Percentiles rank a stretch among this genome's conserved stretches.
Conservation (phyloP, 805 yeast species). For the Ogataea angusta region DNA sequence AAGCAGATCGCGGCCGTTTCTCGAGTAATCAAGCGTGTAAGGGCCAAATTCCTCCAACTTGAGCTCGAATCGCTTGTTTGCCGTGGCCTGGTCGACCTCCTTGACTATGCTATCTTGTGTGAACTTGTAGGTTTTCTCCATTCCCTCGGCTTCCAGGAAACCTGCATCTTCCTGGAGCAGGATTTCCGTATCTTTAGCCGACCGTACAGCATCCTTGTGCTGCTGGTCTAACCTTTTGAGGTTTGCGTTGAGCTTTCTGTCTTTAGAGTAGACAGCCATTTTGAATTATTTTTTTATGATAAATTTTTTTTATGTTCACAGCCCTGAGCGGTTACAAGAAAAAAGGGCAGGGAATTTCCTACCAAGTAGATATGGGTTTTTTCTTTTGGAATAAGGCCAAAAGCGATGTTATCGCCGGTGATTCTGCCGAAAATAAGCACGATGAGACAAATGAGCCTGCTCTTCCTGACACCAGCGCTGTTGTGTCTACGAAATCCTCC, state of each 20-base stretch:
- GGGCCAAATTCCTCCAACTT: constrained; percentile 82
- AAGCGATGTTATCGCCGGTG: not conserved
- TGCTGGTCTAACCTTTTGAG: constrained; percentile 66
- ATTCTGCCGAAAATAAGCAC: not conserved
- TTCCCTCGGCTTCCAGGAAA: constrained; percentile 85
- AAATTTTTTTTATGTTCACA: constrained; percentile 12
- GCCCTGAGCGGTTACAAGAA: constrained; percentile 9
- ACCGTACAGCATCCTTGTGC: constrained; percentile 71
- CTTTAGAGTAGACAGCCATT: constrained; percentile 26
- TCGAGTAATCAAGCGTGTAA: constrained; percentile 72
- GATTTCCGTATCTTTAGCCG: constrained; percentile 85
- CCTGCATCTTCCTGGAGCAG: constrained; percentile 84
- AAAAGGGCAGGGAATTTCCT: constrained; percentile 10
- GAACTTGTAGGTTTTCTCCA: constrained; percentile 89
- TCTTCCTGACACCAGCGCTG: constrained; percentile 6
- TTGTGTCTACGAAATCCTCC: constrained; percentile 11
- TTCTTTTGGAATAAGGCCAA: constrained; percentile 5
- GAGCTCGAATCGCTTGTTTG: constrained; percentile 71
- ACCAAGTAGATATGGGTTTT: constrained; percentile 7
- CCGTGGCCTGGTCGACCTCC: constrained; percentile 74
- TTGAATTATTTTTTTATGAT: constrained; percentile 1
- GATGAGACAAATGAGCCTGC: constrained; percentile 4
- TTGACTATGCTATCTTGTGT: constrained; percentile 73
- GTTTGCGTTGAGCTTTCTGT: constrained; percentile 60
- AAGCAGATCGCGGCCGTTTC: constrained; percentile 83